Percentiles rank a stretch among this genome's conserved stretches.
Evolutionary conservation across 768 basidiomycete species (phyloP).

Genomic region (Kondoa malvinella): DNA sequence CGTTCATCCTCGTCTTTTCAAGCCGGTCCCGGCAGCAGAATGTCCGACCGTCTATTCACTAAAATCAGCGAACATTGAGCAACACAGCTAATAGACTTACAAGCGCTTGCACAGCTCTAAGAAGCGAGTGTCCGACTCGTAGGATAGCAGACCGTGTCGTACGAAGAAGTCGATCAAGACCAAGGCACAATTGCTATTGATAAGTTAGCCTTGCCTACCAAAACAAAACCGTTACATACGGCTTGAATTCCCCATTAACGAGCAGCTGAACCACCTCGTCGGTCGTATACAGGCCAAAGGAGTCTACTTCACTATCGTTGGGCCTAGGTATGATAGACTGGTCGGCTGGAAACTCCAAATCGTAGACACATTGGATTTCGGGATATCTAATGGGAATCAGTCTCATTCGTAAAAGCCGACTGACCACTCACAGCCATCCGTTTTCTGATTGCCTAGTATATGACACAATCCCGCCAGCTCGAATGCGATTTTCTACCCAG

Average conservation of each 20-base stretch:
- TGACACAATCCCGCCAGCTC: slow-evolving; percentile 51
- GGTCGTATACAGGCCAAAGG: slow-evolving; percentile 64
- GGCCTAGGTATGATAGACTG: slow-evolving; percentile 33
- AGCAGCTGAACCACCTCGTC: slow-evolving; percentile 49
- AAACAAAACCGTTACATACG: slow-evolving; percentile 60
- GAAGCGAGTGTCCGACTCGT: slow-evolving; percentile 71
- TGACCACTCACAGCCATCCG: slow-evolving; percentile 49
- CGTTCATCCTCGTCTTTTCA: too few relatives aligned
- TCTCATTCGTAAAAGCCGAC: neutral
- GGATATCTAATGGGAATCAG: slow-evolving; percentile 36
- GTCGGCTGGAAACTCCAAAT: slow-evolving; percentile 48
- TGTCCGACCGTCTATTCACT: neutral
- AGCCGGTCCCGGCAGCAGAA: neutral
- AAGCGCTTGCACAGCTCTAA: slow-evolving; percentile 56
- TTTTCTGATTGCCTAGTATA: slow-evolving; percentile 58
- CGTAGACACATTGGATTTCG: slow-evolving; percentile 77
- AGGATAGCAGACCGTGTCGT: slow-evolving; percentile 64
- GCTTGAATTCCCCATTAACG: slow-evolving; percentile 62
- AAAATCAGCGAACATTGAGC: neutral
- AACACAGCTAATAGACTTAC: slow-evolving; percentile 34
- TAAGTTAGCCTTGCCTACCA: neutral
- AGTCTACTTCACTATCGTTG: slow-evolving; percentile 88
- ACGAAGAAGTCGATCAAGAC: slow-evolving; percentile 81
- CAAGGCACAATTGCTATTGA: slow-evolving; percentile 3
- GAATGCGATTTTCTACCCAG: slow-evolving; percentile 46